Conservation (phyloP, 2,329 filamentous ascomycete species). For the Rhinocladiella similis region DNA sequence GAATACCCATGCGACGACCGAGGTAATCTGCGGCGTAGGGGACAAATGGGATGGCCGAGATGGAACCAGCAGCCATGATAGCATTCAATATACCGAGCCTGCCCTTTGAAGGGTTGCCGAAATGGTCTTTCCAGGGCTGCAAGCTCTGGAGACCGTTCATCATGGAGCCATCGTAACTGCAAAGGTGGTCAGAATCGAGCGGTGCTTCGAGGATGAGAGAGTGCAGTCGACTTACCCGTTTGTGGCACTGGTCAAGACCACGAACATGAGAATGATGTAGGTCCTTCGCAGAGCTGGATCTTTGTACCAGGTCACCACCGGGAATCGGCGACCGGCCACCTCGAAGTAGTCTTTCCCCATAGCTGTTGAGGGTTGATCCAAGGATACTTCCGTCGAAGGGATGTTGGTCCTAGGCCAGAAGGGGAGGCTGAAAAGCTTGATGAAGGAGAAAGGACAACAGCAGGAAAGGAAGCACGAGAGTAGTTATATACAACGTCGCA, state of each 20-base stretch:
- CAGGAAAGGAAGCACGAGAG: background rate
- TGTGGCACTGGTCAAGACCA: constrained; percentile 60
- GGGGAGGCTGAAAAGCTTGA: constrained; percentile 7
- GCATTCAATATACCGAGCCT: constrained; percentile 26
- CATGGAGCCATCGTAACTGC: constrained; percentile 27
- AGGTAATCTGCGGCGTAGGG: constrained; percentile 51
- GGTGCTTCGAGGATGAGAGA: background rate
- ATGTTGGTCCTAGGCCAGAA: constrained; percentile 1
- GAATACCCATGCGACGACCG: constrained; percentile 49
- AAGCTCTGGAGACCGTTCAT: constrained; percentile 28
- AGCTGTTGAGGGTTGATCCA: constrained; percentile 1
- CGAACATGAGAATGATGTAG: constrained; percentile 55
- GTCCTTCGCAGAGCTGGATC: constrained; percentile 59
- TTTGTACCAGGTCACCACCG: constrained; percentile 57
- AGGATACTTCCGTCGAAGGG: background rate
- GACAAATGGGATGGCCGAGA: constrained; percentile 49
- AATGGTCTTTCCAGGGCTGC: constrained; percentile 26
- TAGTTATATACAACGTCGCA: constrained; percentile 19
- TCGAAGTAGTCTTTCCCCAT: constrained; percentile 26
- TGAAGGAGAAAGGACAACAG: constrained; percentile 5
- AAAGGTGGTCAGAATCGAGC: background rate
- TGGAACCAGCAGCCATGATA: constrained; percentile 42
- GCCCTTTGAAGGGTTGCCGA: constrained; percentile 22
- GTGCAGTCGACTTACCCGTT: constrained; percentile 21
- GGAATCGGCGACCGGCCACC: constrained; percentile 41